These are phyloP conservation scores for Cucurbita ficifolia DNA, from an alignment of 306 rosid genomes.

Conservation along the genomic window DNA sequence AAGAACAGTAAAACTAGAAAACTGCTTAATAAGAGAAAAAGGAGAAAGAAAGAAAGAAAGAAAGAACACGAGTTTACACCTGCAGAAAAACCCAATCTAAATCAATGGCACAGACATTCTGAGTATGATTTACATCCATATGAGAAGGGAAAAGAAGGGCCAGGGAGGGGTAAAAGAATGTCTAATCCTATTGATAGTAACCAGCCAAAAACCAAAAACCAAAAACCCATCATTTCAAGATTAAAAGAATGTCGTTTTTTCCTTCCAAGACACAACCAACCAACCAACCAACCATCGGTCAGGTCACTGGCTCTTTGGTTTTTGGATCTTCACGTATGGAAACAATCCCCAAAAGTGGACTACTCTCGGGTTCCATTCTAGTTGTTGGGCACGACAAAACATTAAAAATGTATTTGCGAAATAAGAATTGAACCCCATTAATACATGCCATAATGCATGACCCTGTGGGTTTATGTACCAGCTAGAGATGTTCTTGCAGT, in stretches of 20 bases:
- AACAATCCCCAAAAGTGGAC: slow-evolving; percentile 42
- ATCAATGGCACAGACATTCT: not conserved
- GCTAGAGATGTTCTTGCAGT: slow-evolving; percentile 47
- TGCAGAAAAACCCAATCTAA: slow-evolving; percentile 2
- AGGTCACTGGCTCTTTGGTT: slow-evolving; percentile 51
- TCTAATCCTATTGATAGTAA: slow-evolving; percentile 2
- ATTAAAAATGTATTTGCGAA: slow-evolving; percentile 75
- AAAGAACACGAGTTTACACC: slow-evolving; percentile 1
- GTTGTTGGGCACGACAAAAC: slow-evolving; percentile 81
- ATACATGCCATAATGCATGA: slow-evolving; percentile 72
- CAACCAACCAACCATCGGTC: slow-evolving; percentile 5
- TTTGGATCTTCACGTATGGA: slow-evolving; percentile 60
- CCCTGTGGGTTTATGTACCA: slow-evolving; percentile 66
- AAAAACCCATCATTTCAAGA: not conserved
- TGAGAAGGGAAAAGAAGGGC: not conserved
- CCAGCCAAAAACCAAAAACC: not conserved
- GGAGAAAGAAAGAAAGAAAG: not conserved
- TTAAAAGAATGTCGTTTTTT: slow-evolving; percentile 1
- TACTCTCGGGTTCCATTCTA: slow-evolving; percentile 52
- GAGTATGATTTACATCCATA: slow-evolving; percentile 9
- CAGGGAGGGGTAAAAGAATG: slow-evolving; percentile 4
- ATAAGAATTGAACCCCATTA: slow-evolving; percentile 63
- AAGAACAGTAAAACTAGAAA: not conserved
- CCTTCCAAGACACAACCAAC: not conserved
- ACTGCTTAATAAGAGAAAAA: not conserved